Evolutionary conservation across 2,329 filamentous ascomycete genomes (phyloP).

Genomic region (Aspergillus nomiae): DNA sequence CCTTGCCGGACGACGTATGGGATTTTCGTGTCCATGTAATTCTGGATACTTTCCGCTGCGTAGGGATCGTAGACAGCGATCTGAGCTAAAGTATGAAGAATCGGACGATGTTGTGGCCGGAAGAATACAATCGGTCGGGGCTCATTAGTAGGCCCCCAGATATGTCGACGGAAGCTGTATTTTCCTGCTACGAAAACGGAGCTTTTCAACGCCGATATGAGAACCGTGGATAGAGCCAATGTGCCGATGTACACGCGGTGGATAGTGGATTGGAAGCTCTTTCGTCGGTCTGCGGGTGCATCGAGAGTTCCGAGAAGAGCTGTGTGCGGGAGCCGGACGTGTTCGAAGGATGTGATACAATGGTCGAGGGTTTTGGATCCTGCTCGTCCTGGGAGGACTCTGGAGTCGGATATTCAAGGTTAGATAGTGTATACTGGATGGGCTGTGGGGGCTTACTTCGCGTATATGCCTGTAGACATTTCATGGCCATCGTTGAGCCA

Average conservation of each 20-base stretch:
- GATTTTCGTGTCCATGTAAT: not conserved
- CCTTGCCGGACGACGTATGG: conserved; percentile 6
- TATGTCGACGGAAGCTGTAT: conserved; percentile 21
- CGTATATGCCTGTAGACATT: conserved; percentile 18
- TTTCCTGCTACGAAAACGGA: conserved; percentile 20
- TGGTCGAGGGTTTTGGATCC: conserved; percentile 20
- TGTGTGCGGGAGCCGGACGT: conserved; percentile 17
- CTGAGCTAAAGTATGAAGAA: conserved; percentile 23
- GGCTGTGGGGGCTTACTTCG: not conserved
- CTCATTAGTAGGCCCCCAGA: conserved; percentile 14
- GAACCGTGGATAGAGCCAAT: conserved; percentile 13
- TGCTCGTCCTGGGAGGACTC: not conserved
- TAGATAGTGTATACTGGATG: not conserved
- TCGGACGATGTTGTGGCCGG: conserved; percentile 26
- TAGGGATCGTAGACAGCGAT: conserved; percentile 22
- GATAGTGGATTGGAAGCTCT: conserved; percentile 13
- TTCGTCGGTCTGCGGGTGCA: conserved; percentile 10
- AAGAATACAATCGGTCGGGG: conserved; percentile 21
- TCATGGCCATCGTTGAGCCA: conserved; percentile 16
- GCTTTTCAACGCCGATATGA: conserved; percentile 23
- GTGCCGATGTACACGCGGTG: conserved; percentile 20
- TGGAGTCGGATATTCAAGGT: not conserved
- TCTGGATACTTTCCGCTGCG: not conserved
- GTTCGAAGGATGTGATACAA: conserved; percentile 20
- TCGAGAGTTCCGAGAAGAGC: conserved; percentile 19